Conservation (phyloP, 352 stramenopile species). For the Globisporangium irregulare region DNA sequence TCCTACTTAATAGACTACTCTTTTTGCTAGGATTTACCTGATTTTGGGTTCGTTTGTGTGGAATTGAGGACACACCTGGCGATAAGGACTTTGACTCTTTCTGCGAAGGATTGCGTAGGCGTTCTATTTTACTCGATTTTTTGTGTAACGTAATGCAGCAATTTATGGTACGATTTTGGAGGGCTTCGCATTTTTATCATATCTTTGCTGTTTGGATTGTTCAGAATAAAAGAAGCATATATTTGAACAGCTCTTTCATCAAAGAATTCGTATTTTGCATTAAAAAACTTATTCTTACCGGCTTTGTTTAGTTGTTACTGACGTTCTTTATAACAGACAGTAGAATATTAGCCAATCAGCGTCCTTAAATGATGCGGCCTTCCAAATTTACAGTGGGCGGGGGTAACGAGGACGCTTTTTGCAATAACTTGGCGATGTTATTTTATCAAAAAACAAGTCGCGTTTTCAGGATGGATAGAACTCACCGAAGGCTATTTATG, state of each 20-base stretch:
- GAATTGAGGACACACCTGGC: neutral
- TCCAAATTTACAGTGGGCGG: no score
- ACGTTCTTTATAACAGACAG: no score
- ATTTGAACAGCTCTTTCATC: constrained; percentile 3
- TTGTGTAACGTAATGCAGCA: constrained; percentile 2
- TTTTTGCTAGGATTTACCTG: neutral
- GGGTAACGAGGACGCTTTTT: no score
- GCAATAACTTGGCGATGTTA: no score
- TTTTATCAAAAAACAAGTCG: no score
- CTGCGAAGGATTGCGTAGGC: neutral
- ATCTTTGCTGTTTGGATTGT: constrained; percentile 9
- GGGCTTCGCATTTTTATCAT: constrained; percentile 10
- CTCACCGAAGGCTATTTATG: no score
- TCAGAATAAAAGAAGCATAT: constrained; percentile 9
- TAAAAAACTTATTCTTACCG: no score
- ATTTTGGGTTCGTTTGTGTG: neutral
- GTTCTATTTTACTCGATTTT: neutral
- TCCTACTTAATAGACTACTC: neutral
- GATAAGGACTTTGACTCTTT: neutral
- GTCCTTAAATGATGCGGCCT: no score
- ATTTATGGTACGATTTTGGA: constrained; percentile 9
- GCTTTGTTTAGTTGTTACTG: no score
- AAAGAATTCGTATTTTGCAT: neutral
- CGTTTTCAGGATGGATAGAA: no score
- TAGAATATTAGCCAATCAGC: no score